phyloP scores from a whole-genome alignment of 306 rosid genomes.

The Inga leiocalycina region DNA sequence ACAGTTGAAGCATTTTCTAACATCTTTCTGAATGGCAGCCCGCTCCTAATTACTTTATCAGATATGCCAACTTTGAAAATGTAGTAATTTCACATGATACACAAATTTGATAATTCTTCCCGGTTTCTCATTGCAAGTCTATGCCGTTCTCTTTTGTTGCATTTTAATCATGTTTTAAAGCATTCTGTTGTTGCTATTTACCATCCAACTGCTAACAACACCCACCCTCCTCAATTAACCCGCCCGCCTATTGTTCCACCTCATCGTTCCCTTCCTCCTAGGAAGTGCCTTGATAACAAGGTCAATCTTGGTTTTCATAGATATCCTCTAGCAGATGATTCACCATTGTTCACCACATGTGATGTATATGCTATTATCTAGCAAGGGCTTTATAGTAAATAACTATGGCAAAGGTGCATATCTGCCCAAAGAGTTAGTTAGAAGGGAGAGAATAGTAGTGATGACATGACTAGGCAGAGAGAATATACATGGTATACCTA shows the following conservation, averaged over 20 bases:
- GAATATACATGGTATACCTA: too few relatives aligned
- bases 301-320: not conserved
- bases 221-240: not conserved
- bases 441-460: too few relatives aligned
- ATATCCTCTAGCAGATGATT: not conserved
- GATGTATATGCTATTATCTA: too few relatives aligned
- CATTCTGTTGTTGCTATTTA: not conserved
- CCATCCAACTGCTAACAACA: not conserved
- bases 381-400: too few relatives aligned
- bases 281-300: not conserved
- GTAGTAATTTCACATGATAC: not conserved
- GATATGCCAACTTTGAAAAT: not conserved
- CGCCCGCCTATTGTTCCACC: not conserved
- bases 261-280: not conserved
- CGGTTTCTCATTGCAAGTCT: not conserved
- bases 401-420: too few relatives aligned
- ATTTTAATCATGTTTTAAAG: conserved; percentile 6
- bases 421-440: too few relatives aligned
- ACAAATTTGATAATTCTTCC: not conserved
- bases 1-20: not conserved
- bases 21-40: not conserved
- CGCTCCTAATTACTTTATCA: not conserved
- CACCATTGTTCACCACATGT: not conserved
- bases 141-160: not conserved
- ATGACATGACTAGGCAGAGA: too few relatives aligned